These are phyloP conservation scores for Magnaporthiopsis rhizophila DNA, from an alignment of 2,329 filamentous ascomycete genomes.

Conservation along the genomic window DNA sequence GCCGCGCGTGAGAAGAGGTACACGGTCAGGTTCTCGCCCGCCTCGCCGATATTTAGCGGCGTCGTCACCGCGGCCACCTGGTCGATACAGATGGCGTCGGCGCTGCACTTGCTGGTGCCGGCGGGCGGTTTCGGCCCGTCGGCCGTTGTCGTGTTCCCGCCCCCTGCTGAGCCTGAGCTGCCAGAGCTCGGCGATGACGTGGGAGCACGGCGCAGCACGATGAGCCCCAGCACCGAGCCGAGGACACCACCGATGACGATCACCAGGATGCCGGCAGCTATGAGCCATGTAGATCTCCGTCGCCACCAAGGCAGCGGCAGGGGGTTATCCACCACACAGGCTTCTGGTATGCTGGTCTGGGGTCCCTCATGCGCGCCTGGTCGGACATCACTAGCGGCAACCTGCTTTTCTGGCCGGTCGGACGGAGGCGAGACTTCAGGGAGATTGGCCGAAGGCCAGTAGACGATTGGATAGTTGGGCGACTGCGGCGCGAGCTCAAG, in stretches of 20 bases:
- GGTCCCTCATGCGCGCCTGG: too few relatives aligned
- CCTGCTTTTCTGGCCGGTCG: too few relatives aligned
- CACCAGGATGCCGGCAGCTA: neutral
- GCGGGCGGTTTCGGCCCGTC: neutral
- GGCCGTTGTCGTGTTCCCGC: neutral
- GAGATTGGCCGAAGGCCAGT: neutral
- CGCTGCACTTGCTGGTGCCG: neutral
- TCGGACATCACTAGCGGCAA: neutral
- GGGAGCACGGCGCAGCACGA: neutral
- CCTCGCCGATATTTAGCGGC: neutral
- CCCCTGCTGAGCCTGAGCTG: too few relatives aligned
- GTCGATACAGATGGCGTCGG: neutral
- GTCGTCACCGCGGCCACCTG: neutral
- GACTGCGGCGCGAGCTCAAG: neutral
- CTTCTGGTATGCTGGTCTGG: too few relatives aligned
- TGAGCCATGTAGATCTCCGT: neutral
- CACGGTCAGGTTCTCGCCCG: conserved; percentile 1
- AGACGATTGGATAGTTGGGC: neutral
- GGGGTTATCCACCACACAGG: too few relatives aligned
- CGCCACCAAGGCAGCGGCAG: neutral
- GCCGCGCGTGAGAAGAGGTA: neutral
- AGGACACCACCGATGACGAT: neutral
- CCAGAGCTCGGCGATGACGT: too few relatives aligned
- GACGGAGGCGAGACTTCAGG: too few relatives aligned
- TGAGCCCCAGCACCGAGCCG: neutral